These are phyloP conservation scores for Geosmithia flava DNA, from an alignment of 2,329 filamentous ascomycete genomes.

Conservation along the genomic window DNA sequence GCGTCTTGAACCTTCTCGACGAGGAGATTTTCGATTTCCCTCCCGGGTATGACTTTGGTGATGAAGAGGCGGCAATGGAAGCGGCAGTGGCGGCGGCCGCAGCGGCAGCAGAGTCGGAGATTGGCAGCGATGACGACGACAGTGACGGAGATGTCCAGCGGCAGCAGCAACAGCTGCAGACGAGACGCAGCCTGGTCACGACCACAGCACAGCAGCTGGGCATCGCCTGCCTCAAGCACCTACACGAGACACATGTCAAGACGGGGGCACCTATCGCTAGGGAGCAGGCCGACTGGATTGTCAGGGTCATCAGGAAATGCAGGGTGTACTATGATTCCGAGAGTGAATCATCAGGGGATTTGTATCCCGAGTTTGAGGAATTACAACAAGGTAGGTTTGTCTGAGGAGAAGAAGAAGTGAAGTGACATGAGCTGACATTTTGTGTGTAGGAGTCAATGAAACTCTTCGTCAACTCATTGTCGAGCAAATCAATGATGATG, in stretches of 20 bases:
- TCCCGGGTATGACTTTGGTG: conserved; percentile 8
- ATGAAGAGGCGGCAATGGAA: no score
- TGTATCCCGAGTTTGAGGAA: background rate
- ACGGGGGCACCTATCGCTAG: conserved; percentile 26
- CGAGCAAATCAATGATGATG: conserved; percentile 46
- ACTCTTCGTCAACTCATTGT: conserved; percentile 41
- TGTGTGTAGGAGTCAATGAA: conserved; percentile 24
- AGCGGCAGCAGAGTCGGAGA: no score
- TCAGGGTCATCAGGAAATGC: conserved; percentile 29
- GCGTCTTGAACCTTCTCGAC: conserved; percentile 30
- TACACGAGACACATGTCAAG: conserved; percentile 32
- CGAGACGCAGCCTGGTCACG: background rate
- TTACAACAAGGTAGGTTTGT: background rate
- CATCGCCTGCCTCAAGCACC: conserved; percentile 28
- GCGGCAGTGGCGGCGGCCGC: background rate
- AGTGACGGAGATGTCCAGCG: conserved; percentile 3
- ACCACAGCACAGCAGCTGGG: conserved; percentile 25
- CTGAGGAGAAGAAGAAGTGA: no score
- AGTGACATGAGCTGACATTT: background rate
- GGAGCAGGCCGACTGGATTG: conserved; percentile 27
- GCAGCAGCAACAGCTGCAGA: no score
- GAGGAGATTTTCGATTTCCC: conserved; percentile 23
- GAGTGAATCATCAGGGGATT: conserved; percentile 8
- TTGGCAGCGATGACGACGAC: conserved; percentile 12
- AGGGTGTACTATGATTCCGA: conserved; percentile 21